Evolutionary conservation across 2,329 filamentous ascomycete genomes (phyloP).

Genomic region (Septoria linicola): DNA sequence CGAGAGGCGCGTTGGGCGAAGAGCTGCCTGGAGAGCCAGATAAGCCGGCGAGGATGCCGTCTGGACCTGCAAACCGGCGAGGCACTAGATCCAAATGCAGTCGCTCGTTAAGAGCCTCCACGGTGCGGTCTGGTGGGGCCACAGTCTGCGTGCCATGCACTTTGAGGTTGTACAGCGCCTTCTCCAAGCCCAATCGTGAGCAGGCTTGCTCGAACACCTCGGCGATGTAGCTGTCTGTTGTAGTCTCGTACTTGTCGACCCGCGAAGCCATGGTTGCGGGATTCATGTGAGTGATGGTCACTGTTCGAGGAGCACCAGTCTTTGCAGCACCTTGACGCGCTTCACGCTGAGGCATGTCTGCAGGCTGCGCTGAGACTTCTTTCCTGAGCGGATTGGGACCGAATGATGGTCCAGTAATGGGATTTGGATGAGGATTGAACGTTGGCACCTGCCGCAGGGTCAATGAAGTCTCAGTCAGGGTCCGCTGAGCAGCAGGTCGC

Average conservation of each 20-base stretch:
- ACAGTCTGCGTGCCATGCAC: slow-evolving; percentile 72
- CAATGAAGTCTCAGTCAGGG: slow-evolving; percentile 16
- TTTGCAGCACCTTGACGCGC: slow-evolving; percentile 45
- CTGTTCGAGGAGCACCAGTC: slow-evolving; percentile 66
- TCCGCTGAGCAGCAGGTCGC: slow-evolving; percentile 17
- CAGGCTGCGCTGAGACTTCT: slow-evolving; percentile 43
- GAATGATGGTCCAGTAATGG: slow-evolving; percentile 52
- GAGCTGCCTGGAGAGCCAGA: slow-evolving; percentile 67
- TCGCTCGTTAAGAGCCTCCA: slow-evolving; percentile 73
- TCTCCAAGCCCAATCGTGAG: slow-evolving; percentile 73
- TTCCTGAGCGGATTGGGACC: slow-evolving; percentile 43
- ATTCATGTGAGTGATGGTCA: slow-evolving; percentile 72
- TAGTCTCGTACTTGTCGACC: slow-evolving; percentile 69
- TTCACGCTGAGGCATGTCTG: slow-evolving; percentile 45
- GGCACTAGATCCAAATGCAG: slow-evolving; percentile 73
- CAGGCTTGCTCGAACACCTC: slow-evolving; percentile 79
- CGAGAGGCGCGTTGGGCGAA: slow-evolving; percentile 66
- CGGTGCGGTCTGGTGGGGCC: slow-evolving; percentile 72
- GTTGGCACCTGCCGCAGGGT: slow-evolving; percentile 29
- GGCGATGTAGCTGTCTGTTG: slow-evolving; percentile 78
- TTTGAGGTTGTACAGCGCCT: slow-evolving; percentile 75
- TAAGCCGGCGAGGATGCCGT: slow-evolving; percentile 64
- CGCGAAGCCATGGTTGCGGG: slow-evolving; percentile 64
- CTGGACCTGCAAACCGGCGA: slow-evolving; percentile 58
- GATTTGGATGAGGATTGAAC: slow-evolving; percentile 48